Evolutionary conservation across 140 eudicot genomes (phyloP).

Genomic region (Erigeron philadelphicus): DNA sequence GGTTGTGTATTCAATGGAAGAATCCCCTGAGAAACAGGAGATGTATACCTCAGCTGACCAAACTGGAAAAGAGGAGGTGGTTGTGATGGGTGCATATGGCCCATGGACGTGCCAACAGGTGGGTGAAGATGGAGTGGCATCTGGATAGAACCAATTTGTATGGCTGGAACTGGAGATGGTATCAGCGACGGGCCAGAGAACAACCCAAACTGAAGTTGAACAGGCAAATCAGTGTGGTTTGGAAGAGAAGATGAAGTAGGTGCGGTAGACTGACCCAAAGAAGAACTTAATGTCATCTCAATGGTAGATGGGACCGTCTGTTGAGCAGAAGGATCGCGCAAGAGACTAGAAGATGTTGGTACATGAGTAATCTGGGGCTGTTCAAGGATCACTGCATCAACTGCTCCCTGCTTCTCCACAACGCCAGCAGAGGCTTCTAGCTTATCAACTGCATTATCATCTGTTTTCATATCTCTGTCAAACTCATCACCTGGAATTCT

Average conservation of each 20-base stretch:
- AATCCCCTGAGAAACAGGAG: slow-evolving; percentile 74
- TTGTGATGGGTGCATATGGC: slow-evolving; percentile 63
- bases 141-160: slow-evolving; percentile 97
- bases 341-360: slow-evolving; percentile 29
- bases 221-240: slow-evolving; percentile 53
- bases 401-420: slow-evolving; percentile 34
- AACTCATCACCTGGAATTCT: slow-evolving; percentile 63
- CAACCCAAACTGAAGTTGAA: slow-evolving; percentile 88
- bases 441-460: slow-evolving; percentile 28
- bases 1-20: slow-evolving; percentile 61
- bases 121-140: slow-evolving; percentile 91
- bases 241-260: slow-evolving; percentile 41
- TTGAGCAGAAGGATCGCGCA: slow-evolving; percentile 34
- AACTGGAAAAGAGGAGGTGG: slow-evolving; percentile 80
- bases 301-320: slow-evolving; percentile 30
- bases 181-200: slow-evolving; percentile 89
- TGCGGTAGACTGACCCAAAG: slow-evolving; percentile 35
- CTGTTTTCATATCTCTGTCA: slow-evolving; percentile 44
- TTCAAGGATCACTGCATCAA: slow-evolving; percentile 37
- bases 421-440: slow-evolving; percentile 40
- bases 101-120: slow-evolving; percentile 62
- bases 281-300: slow-evolving; percentile 27
- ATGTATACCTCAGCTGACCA: slow-evolving; percentile 77
- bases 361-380: slow-evolving; percentile 29
- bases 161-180: slow-evolving; percentile 91